These are phyloP conservation scores for Yueomyces sinensis DNA, from an alignment of 805 yeast species.

Conservation along the genomic window DNA sequence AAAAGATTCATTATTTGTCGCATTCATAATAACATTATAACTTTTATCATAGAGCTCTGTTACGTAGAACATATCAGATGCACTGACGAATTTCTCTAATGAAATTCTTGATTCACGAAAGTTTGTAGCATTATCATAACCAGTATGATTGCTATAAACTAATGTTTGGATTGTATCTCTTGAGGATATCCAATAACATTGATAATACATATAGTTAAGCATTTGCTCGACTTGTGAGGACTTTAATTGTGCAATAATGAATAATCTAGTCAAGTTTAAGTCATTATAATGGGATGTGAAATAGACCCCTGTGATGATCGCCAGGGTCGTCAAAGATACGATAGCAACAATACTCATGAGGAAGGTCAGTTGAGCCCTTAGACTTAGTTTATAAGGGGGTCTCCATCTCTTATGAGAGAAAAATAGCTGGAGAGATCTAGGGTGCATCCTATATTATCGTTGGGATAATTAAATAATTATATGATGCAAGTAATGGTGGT, in stretches of 20 bases:
- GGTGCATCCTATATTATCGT: too few relatives aligned
- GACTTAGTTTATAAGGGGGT: constrained; percentile 41
- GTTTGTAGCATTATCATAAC: constrained; percentile 43
- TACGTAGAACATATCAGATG: constrained; percentile 48
- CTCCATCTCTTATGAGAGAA: too few relatives aligned
- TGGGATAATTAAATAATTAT: too few relatives aligned
- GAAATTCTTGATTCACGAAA: constrained; percentile 34
- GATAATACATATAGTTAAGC: constrained; percentile 49
- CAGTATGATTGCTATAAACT: constrained; percentile 52
- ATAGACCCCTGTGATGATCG: constrained; percentile 65
- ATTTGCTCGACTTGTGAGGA: constrained; percentile 68
- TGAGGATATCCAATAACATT: constrained; percentile 49
- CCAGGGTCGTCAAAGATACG: constrained; percentile 56
- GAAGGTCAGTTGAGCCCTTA: constrained; percentile 62
- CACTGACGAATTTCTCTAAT: constrained; percentile 47
- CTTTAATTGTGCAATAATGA: constrained; percentile 69
- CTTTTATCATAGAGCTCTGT: constrained; percentile 57
- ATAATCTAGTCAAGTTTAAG: constrained; percentile 55
- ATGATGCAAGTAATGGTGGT: too few relatives aligned
- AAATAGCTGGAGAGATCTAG: too few relatives aligned
- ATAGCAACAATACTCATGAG: constrained; percentile 60
- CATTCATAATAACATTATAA: constrained; percentile 33
- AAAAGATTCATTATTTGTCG: constrained; percentile 29
- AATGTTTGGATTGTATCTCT: constrained; percentile 50
- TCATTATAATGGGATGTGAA: constrained; percentile 49